Conservation (phyloP, 331 rosid genomes). For the Arachis monticola region DNA sequence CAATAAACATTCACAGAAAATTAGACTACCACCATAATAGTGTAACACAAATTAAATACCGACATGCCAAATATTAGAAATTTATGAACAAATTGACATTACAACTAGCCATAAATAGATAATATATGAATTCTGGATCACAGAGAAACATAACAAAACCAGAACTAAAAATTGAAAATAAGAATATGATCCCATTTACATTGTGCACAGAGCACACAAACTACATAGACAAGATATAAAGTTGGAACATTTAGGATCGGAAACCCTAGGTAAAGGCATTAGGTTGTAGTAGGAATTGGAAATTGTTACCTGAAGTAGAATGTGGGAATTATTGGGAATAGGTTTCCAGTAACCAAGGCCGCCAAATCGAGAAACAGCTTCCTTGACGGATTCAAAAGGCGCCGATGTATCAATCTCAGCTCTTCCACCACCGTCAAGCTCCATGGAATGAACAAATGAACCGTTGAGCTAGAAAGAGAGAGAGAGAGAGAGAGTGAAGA, state of each 20-base stretch:
- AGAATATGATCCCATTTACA: not conserved
- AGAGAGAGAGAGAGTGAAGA: not conserved
- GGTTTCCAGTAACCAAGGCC: slow-evolving; percentile 89
- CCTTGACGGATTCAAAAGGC: slow-evolving; percentile 88
- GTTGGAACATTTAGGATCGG: no score
- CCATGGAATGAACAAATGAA: slow-evolving; percentile 24
- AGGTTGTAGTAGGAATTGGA: not conserved
- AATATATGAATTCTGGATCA: no score
- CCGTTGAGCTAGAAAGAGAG: not conserved
- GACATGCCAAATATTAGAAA: no score
- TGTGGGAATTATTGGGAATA: slow-evolving; percentile 32
- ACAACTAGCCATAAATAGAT: no score
- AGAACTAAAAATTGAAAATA: not conserved
- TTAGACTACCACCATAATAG: no score
- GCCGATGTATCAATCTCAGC: slow-evolving; percentile 92
- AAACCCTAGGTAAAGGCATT: no score
- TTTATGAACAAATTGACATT: no score
- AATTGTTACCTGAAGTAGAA: slow-evolving; percentile 45
- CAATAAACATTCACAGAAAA: no score
- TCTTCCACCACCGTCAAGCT: slow-evolving; percentile 29
- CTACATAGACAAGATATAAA: not conserved
- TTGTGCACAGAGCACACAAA: not conserved
- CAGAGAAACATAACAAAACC: no score
- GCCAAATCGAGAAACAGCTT: slow-evolving; percentile 78
- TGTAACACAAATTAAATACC: no score